Percentiles rank a stretch among this genome's conserved stretches.
Evolutionary conservation across 73 alveolate genomes (phyloP).

Genomic region (Durusdinium trenchii): DNA sequence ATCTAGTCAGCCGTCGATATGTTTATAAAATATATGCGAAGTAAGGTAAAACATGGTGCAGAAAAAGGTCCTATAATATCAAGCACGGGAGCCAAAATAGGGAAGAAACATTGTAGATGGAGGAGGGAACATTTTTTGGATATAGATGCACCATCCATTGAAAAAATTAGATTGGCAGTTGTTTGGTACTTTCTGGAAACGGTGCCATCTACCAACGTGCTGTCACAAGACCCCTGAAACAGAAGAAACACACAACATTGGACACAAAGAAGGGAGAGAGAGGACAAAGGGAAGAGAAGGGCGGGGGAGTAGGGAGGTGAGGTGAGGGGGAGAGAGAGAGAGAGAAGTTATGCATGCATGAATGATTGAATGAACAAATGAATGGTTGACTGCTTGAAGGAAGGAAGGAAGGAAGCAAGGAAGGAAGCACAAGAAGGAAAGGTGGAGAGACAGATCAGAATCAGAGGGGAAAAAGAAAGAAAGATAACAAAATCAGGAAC

Average conservation of each 20-base stretch:
- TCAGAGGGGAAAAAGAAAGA: not conserved
- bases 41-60: too few species aligned
- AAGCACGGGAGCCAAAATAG: too few species aligned
- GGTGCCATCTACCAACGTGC: too few species aligned
- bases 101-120: too few species aligned
- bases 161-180: too few species aligned
- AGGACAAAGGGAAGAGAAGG: not conserved
- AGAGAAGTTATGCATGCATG: not conserved
- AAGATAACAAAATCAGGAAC: not conserved
- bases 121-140: too few species aligned
- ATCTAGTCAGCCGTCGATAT: too few species aligned
- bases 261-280: not conserved
- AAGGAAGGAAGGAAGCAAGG: not conserved
- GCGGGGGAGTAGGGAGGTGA: not conserved
- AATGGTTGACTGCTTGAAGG: not conserved
- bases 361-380: not conserved
- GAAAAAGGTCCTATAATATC: too few species aligned
- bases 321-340: not conserved
- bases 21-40: too few species aligned
- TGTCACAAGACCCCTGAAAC: too few species aligned
- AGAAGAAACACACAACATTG: not conserved
- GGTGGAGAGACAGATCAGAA: not conserved
- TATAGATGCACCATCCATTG: too few species aligned
- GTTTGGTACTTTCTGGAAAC: too few species aligned
- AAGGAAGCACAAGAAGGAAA: not conserved